Evolutionary conservation across 2,329 filamentous ascomycete genomes (phyloP), one percentile per base, ranked within the genome.

Genomic region (Boeremia lycopersici): DNA sequence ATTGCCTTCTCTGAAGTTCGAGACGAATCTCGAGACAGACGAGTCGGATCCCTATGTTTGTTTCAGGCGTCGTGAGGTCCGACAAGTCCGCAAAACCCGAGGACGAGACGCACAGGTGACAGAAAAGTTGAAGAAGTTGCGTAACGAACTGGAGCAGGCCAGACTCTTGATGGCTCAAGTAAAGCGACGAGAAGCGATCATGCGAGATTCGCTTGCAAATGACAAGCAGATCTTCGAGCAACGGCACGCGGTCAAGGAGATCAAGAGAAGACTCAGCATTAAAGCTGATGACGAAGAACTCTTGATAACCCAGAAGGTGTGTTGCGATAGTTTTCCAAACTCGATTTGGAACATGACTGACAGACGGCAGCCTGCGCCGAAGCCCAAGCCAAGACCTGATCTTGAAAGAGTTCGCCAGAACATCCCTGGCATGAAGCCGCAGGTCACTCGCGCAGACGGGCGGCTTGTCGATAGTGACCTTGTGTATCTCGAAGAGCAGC

Each of bases 41-140:
- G 95, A 99, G 73, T 86, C 90, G 67, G 95, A 99, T 77, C 95
- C 95, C 43, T 99, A 96, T 78, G 93, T 99, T 69, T 99, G 95
- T 78, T 99, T 99, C 84, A 87, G 95, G 72, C 87, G 95, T 65
- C 90, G 95, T 61, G 95, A 99, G 77, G 90, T 96, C 41, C 89
- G 95, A 53, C 91, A 96, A 74, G 93, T 92, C 44, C 89, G 95
- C 67, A 99, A 98, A 79, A 99, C 95, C 33, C 86, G 95, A 70
- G 91, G 91, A 64, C 87, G 95, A 70, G 95, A 99, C 79, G 91
- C 91, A 31, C 93, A 96, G 76, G 91, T 93, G 67, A 91, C 90
- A 49, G 95, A 99, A 73, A 97, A 96, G 76, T 84, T 99, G 64
- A 95, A 95, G 80, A 91, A 90, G 73, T 80, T 99, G 69, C 88